A percentile compares a stretch with the other conserved stretches of the same genome.
phyloP scores from a whole-genome alignment of 306 rosid genomes.

The Lotus japonicus region DNA sequence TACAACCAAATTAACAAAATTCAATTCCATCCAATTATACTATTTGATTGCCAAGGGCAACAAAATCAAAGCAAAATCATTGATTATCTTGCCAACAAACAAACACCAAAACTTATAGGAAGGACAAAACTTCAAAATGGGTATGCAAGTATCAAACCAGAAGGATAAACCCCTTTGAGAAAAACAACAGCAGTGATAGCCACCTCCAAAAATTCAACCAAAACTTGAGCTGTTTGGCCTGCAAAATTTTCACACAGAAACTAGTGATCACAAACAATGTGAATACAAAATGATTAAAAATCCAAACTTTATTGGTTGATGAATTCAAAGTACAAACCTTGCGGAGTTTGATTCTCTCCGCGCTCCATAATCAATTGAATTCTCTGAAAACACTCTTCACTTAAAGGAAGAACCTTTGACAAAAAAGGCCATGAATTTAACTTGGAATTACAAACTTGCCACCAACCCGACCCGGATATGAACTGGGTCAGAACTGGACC shows the following conservation, averaged over 20 bases:
- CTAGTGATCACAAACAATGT: not conserved
- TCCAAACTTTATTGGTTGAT: not conserved
- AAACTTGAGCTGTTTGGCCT: conserved; percentile 55
- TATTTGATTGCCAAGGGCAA: not conserved
- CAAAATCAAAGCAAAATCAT: not conserved
- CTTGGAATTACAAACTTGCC: not conserved
- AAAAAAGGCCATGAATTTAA: not conserved
- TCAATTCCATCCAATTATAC: not conserved
- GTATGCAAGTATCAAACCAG: conserved; percentile 42
- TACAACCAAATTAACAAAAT: not conserved
- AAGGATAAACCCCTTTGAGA: conserved; percentile 82
- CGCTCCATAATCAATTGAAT: conserved; percentile 40
- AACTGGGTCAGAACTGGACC: not conserved
- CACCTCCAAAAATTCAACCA: conserved; percentile 79
- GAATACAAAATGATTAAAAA: not conserved
- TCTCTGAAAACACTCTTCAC: not conserved
- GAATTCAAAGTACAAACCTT: conserved; percentile 34
- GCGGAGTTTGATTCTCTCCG: conserved; percentile 45
- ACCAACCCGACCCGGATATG: not conserved
- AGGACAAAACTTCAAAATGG: not conserved
- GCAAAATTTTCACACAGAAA: conserved; percentile 17
- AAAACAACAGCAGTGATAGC: conserved; percentile 66
- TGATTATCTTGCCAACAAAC: conserved; percentile 9
- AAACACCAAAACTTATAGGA: not conserved
- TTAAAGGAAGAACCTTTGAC: too few relatives aligned